Percentiles rank a stretch among this genome's conserved stretches.
These are phyloP conservation scores for Pichia rugopelliculosa DNA, from an alignment of 805 yeast genomes.

Conservation along the genomic window DNA sequence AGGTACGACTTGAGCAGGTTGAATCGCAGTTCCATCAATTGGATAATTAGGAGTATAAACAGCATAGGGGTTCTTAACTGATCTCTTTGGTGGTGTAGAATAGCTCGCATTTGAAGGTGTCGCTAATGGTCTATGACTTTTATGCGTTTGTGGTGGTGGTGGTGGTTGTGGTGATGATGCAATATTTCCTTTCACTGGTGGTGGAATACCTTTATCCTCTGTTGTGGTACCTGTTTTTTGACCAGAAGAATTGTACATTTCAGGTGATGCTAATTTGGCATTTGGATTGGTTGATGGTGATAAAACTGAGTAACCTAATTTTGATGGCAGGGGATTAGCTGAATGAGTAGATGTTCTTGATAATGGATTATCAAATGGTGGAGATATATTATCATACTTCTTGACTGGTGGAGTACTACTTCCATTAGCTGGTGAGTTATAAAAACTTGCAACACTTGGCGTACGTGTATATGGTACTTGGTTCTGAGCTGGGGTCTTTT, in stretches of 20 bases:
- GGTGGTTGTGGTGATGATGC: not conserved
- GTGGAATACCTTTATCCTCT: not conserved
- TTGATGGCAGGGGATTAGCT: not conserved
- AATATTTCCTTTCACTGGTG: not conserved
- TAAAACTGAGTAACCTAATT: not conserved
- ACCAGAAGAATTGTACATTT: too few species aligned
- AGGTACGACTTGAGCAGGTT: not conserved
- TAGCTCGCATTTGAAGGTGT: not conserved
- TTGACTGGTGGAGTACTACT: not conserved
- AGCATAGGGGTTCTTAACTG: not conserved
- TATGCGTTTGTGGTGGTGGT: not conserved
- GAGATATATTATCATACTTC: not conserved
- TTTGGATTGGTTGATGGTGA: not conserved
- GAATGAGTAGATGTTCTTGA: not conserved
- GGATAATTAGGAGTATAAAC: not conserved
- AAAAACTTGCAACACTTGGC: not conserved
- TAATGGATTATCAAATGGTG: not conserved
- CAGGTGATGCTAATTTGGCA: not conserved
- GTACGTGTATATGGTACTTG: not conserved
- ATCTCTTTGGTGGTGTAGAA: not conserved
- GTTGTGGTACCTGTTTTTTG: not conserved
- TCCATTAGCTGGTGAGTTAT: not conserved
- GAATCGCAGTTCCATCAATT: not conserved
- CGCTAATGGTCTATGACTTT: not conserved
- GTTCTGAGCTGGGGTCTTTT: not conserved